A percentile compares a stretch with the other conserved stretches of the same genome.
These are phyloP conservation scores for Scheffersomyces cryptocercus DNA, from an alignment of 1,139 yeast species.

Conservation along the genomic window DNA sequence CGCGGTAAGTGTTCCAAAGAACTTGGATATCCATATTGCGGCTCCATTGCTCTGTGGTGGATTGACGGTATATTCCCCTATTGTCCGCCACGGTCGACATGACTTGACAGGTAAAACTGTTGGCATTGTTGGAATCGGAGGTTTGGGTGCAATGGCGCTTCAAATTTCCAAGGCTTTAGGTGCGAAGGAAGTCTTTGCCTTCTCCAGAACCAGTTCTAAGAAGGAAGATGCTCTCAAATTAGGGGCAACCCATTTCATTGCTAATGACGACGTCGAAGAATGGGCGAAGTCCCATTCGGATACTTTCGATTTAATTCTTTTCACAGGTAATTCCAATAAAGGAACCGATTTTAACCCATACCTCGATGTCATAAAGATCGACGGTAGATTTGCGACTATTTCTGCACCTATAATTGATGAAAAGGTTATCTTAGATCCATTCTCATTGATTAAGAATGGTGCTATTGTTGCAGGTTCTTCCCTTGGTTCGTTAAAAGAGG, in stretches of 20 bases:
- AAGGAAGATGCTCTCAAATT: conserved; percentile 51
- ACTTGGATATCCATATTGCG: conserved; percentile 37
- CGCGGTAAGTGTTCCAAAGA: conserved; percentile 51
- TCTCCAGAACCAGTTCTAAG: conserved; percentile 51
- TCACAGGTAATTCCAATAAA: conserved; percentile 49
- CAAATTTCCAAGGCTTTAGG: conserved; percentile 59
- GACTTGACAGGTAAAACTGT: conserved; percentile 46
- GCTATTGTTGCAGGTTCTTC: conserved; percentile 43
- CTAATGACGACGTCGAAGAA: conserved; percentile 43
- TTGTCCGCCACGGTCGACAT: conserved; percentile 35
- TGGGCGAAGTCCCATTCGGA: conserved; percentile 36
- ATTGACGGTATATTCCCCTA: conserved; percentile 52
- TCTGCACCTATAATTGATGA: conserved; percentile 27
- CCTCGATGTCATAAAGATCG: conserved; percentile 22
- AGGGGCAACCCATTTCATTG: conserved; percentile 55
- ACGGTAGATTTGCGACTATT: conserved; percentile 25
- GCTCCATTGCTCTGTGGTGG: conserved; percentile 59
- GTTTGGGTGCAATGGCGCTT: conserved; percentile 61
- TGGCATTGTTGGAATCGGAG: conserved; percentile 61
- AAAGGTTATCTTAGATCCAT: conserved; percentile 41
- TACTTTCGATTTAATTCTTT: conserved; percentile 45
- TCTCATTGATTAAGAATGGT: conserved; percentile 47
- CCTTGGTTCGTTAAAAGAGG: conserved; percentile 56
- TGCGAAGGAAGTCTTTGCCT: conserved; percentile 51
- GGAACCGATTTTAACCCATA: conserved; percentile 22